Percentiles rank a stretch among this genome's conserved stretches.
These are phyloP conservation scores for Eimeria brunetti DNA, from an alignment of 169 alveolate species.

Conservation along the genomic window DNA sequence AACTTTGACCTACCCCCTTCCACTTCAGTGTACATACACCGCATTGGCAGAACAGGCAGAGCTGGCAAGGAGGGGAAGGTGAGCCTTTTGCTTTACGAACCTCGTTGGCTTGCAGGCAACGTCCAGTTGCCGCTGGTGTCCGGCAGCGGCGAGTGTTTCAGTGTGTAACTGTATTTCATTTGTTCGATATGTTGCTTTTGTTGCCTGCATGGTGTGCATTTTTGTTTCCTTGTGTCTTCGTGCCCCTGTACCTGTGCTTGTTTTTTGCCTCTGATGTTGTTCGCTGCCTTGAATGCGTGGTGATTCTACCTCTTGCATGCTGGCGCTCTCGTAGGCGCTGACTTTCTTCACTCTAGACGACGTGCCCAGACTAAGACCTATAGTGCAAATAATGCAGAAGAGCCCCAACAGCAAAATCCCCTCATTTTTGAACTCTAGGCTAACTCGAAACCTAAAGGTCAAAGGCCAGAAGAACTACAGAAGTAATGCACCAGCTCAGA, in stretches of 20 bases:
- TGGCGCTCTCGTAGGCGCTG: constrained; percentile 64
- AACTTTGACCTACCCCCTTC: constrained; percentile 98
- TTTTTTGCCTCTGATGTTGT: too few relatives aligned
- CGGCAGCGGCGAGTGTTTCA: not conserved
- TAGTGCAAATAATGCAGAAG: constrained; percentile 78
- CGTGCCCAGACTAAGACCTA: constrained; percentile 49
- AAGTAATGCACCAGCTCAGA: not conserved
- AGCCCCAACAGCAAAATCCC: constrained; percentile 76
- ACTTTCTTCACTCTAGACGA: constrained; percentile 72
- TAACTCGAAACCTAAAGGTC: constrained; percentile 35
- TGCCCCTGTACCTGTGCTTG: not conserved
- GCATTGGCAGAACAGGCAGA: constrained; percentile 99
- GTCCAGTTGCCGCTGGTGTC: not conserved
- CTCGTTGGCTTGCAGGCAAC: not conserved
- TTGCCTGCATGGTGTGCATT: not conserved
- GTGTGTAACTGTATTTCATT: not conserved
- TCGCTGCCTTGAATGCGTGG: not conserved
- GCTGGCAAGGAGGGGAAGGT: constrained; percentile 94
- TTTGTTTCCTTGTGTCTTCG: not conserved
- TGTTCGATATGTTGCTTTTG: not conserved
- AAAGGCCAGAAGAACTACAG: constrained; percentile 39
- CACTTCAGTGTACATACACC: constrained; percentile 96
- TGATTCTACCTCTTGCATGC: not conserved
- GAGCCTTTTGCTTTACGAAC: not conserved
- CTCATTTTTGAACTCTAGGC: constrained; percentile 52